Conservation (phyloP, 176 grass and related monocot genomes). For the Tillandsia fasciculata region DNA sequence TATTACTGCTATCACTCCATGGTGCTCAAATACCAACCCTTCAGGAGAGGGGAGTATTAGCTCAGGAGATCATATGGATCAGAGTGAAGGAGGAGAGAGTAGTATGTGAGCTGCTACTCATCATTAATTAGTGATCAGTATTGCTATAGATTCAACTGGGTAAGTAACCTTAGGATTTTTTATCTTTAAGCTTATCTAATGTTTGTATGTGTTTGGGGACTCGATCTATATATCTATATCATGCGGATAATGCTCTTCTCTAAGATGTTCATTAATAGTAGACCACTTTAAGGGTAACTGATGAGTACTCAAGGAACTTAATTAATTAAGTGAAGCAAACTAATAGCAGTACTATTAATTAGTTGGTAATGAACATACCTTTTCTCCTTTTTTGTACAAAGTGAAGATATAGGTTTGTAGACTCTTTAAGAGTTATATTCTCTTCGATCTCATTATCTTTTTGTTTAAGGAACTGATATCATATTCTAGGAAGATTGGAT, state of each 20-base stretch:
- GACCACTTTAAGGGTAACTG: neutral
- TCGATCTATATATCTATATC: neutral
- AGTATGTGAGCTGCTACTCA: constrained; percentile 42
- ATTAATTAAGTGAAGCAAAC: neutral
- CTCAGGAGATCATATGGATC: constrained; percentile 27
- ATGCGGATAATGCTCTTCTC: neutral
- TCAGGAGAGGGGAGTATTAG: constrained; percentile 20
- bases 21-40: constrained; percentile 35
- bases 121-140: constrained; percentile 25
- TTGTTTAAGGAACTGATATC: constrained; percentile 4
- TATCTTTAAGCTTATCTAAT: neutral
- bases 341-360: neutral
- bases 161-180: neutral
- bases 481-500: constrained; percentile 32
- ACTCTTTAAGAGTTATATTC: too few relatives aligned
- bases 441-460: neutral
- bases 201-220: neutral
- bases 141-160: neutral
- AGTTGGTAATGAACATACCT: neutral
- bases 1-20: neutral
- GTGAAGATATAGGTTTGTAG: neutral
- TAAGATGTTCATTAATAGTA: neutral
- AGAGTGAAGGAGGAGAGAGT: constrained; percentile 57
- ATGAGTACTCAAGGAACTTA: neutral
- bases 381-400: neutral